Conservation (phyloP, 345 rosid genomes). For the Acer yangbiense region DNA sequence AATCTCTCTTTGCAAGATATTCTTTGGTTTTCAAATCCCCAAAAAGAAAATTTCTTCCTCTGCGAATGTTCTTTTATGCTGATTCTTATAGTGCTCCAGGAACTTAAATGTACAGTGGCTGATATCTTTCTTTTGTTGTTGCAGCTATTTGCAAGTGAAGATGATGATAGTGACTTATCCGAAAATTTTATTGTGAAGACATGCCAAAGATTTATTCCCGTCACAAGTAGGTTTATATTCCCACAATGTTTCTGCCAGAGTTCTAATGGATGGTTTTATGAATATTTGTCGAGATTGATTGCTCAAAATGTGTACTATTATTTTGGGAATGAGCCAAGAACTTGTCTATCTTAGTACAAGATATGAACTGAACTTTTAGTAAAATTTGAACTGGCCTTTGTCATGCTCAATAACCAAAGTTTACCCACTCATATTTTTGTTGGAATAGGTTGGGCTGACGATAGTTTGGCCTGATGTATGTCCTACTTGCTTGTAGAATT, state of each 20-base stretch:
- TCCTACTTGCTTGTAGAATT: neutral
- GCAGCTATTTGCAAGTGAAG: constrained; percentile 81
- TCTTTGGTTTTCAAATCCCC: constrained; percentile 5
- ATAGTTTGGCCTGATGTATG: neutral
- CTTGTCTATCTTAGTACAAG: neutral
- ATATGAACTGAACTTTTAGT: neutral
- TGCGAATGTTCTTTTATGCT: neutral
- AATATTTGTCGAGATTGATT: constrained; percentile 14
- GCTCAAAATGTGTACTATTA: neutral
- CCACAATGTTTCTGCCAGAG: constrained; percentile 6
- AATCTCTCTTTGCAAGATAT: neutral
- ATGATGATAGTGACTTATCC: constrained; percentile 76
- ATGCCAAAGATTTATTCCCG: constrained; percentile 91
- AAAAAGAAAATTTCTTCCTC: constrained; percentile 6
- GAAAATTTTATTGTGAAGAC: constrained; percentile 90
- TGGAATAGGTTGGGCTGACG: neutral
- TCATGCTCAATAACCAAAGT: neutral
- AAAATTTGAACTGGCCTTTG: neutral
- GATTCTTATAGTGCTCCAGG: constrained; percentile 13
- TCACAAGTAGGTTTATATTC: constrained; percentile 61
- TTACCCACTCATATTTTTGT: neutral
- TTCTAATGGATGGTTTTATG: neutral
- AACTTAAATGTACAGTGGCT: constrained; percentile 8
- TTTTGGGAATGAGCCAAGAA: neutral
- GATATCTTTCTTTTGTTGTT: constrained; percentile 10